Conservation (phyloP, 768 basidiomycete genomes). For the Tulasnella sp. region DNA sequence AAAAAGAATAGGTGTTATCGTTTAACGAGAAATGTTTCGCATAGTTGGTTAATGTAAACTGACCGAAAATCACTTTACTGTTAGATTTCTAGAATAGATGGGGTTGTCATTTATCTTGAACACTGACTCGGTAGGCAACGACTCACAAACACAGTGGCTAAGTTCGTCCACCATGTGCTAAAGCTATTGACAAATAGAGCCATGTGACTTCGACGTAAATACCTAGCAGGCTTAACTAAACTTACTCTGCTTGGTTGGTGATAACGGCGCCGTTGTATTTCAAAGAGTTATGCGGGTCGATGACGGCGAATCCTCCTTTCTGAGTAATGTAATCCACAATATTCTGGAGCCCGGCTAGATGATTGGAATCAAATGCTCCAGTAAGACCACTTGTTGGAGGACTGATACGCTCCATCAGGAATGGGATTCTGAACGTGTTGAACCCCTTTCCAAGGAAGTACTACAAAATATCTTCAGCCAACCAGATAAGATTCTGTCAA, state of each 20-base stretch:
- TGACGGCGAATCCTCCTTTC: conserved; percentile 43
- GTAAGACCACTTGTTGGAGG: not conserved
- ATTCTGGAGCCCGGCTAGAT: not conserved
- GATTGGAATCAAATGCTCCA: not conserved
- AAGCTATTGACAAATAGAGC: not conserved
- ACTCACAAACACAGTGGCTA: conserved; percentile 42
- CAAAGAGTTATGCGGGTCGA: conserved; percentile 52
- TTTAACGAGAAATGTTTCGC: conserved; percentile 33
- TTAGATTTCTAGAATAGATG: conserved; percentile 23
- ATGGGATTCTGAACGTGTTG: conserved; percentile 21
- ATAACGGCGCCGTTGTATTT: conserved; percentile 42
- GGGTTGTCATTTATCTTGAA: not conserved
- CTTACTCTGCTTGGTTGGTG: conserved; percentile 32
- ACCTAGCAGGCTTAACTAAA: conserved; percentile 21
- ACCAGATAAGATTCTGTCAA: no score
- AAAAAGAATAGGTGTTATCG: conserved; percentile 27
- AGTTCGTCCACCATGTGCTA: conserved; percentile 37
- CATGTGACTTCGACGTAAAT: not conserved
- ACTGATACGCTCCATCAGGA: conserved; percentile 23
- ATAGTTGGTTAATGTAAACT: conserved; percentile 55
- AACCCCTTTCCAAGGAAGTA: conserved; percentile 2
- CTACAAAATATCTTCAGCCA: no score
- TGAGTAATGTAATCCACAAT: conserved; percentile 47
- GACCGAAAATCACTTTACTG: conserved; percentile 43
- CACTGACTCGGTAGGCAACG: not conserved